These are phyloP conservation scores for Candida broadrunensis DNA, from an alignment of 805 yeast species.

Conservation along the genomic window DNA sequence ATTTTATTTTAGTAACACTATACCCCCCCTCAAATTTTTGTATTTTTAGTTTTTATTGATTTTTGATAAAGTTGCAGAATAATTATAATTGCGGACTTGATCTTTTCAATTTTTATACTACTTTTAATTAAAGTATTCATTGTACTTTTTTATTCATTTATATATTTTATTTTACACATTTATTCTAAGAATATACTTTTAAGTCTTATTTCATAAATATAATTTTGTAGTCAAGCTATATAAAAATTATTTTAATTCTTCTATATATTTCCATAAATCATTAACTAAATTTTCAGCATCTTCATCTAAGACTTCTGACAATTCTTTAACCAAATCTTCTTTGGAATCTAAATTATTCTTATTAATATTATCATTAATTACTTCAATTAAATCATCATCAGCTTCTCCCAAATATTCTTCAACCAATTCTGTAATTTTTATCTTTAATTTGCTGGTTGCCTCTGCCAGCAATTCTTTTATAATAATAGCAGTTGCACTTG, in stretches of 20 bases:
- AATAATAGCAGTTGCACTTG: not conserved
- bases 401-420: constrained; percentile 52
- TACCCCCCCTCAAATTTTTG: too few species aligned
- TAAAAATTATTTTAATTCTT: not conserved
- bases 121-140: too few species aligned
- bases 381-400: constrained; percentile 49
- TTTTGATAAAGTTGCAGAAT: too few species aligned
- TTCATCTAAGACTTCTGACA: constrained; percentile 50
- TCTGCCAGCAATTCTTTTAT: not conserved
- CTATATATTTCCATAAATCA: constrained; percentile 32
- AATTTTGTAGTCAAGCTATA: not conserved
- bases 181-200: not conserved
- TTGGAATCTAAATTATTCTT: constrained; percentile 26
- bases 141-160: too few species aligned
- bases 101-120: too few species aligned
- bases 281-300: constrained; percentile 42
- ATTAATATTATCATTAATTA: constrained; percentile 37
- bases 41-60: too few species aligned
- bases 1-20: too few species aligned
- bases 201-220: not conserved
- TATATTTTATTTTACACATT: too few species aligned
- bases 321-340: constrained; percentile 39
- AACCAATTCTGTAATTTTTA: constrained; percentile 39
- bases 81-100: too few species aligned
- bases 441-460: constrained; percentile 19